Evolutionary conservation across 208 protist genomes (phyloP).

Genomic region (Leishmania mexicana): DNA sequence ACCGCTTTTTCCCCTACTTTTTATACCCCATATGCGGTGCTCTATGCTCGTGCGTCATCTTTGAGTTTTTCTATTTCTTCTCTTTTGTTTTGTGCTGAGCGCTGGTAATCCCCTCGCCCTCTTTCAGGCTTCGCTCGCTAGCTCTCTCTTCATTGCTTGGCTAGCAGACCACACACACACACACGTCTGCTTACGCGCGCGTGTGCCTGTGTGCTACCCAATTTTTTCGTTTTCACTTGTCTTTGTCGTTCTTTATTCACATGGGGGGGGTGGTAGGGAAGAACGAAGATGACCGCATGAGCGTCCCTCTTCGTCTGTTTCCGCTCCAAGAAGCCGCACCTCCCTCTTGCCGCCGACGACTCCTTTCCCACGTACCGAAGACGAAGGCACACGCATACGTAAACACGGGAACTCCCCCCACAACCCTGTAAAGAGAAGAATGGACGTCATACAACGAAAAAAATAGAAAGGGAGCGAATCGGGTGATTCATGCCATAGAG

Average conservation of each 20-base stretch:
- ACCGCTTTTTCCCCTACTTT: neutral
- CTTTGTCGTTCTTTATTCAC: neutral
- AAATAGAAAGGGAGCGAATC: neutral
- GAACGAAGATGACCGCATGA: neutral
- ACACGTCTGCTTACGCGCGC: neutral
- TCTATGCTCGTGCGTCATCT: neutral
- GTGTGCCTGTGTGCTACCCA: neutral
- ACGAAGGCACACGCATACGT: neutral
- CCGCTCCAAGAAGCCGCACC: neutral
- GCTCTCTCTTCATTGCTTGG: neutral
- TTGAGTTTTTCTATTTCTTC: neutral
- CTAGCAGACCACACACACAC: neutral
- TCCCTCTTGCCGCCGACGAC: neutral
- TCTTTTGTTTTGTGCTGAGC: neutral
- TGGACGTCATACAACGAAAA: too few species aligned
- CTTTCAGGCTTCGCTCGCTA: neutral
- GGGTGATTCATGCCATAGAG: neutral
- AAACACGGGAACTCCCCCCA: neutral
- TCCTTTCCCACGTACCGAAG: neutral
- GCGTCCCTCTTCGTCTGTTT: neutral
- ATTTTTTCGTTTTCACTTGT: neutral
- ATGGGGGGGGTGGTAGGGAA: neutral
- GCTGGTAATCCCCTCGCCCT: neutral
- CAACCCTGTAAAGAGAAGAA: neutral
- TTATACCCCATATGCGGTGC: neutral